Conservation (phyloP, 78 protist genomes). For the Dictyostelium intermedium region DNA sequence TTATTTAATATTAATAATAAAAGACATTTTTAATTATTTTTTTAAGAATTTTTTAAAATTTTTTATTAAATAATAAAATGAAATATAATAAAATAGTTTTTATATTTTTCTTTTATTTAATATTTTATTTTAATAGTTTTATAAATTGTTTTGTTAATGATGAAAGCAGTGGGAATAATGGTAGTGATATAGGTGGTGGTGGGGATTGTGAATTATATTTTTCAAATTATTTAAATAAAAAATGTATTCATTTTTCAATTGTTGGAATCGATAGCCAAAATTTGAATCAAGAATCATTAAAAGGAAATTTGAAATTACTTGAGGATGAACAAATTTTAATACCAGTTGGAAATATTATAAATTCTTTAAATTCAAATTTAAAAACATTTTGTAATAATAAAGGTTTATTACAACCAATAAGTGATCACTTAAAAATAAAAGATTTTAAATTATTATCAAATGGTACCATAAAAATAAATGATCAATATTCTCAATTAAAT, state of each 20-base stretch:
- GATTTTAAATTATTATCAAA: neutral
- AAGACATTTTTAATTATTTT: no score
- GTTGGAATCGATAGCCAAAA: neutral
- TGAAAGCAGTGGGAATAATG: neutral
- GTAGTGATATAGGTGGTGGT: neutral
- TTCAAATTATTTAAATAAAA: neutral
- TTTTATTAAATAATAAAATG: neutral
- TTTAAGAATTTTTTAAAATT: no score
- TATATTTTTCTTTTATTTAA: neutral
- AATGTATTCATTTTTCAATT: neutral
- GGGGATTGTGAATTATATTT: neutral
- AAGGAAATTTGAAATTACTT: neutral
- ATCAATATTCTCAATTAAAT: neutral
- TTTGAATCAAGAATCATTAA: neutral
- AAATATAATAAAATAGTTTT: neutral
- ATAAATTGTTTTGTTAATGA: neutral
- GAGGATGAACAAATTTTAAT: neutral
- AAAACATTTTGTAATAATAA: neutral
- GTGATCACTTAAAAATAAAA: neutral
- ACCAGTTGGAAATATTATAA: neutral
- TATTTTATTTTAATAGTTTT: neutral
- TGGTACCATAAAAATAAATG: neutral
- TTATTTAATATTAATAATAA: no score
- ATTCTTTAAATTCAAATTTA: neutral
- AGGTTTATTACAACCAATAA: neutral